Evolutionary conservation across 2,329 filamentous ascomycete genomes (phyloP).

Genomic region (Coccinonectria pachysandricola): DNA sequence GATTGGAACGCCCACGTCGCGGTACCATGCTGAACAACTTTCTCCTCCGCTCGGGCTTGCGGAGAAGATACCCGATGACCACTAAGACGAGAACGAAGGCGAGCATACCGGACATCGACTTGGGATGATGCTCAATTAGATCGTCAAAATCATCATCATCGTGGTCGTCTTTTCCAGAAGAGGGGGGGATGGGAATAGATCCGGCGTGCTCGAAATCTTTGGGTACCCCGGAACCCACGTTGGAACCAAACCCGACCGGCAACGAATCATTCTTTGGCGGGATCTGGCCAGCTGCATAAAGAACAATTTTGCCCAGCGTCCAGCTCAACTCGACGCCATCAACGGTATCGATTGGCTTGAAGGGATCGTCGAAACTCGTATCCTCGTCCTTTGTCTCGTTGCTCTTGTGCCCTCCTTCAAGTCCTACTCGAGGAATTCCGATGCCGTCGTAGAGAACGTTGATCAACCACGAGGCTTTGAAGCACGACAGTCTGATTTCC

Average conservation of each 20-base stretch:
- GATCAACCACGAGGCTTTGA: constrained; percentile 97
- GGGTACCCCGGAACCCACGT: constrained; percentile 53
- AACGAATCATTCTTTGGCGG: constrained; percentile 48
- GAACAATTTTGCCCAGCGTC: constrained; percentile 92
- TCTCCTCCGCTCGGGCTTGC: constrained; percentile 63
- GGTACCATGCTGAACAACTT: constrained; percentile 19
- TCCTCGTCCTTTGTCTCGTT: constrained; percentile 66
- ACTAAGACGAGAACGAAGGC: constrained; percentile 67
- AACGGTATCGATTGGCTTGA: constrained; percentile 89
- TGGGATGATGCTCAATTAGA: constrained; percentile 58
- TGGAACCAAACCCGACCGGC: constrained; percentile 89
- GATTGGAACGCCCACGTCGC: constrained; percentile 18
- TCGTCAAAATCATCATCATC: constrained; percentile 48
- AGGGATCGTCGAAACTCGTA: constrained; percentile 67
- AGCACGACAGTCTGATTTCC: constrained; percentile 80
- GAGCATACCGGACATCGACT: constrained; percentile 62
- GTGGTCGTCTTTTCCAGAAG: constrained; percentile 32
- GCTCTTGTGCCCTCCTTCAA: constrained; percentile 54
- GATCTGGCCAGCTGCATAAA: constrained; percentile 87
- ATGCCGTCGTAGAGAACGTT: constrained; percentile 95
- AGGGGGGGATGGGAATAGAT: constrained; percentile 32
- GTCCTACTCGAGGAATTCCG: constrained; percentile 73
- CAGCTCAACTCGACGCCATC: constrained; percentile 88
- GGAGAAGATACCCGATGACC: constrained; percentile 60
- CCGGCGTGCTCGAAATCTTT: constrained; percentile 78